These are phyloP conservation scores for Dalbergia cultrata DNA, from an alignment of 306 rosid species.

Conservation along the genomic window DNA sequence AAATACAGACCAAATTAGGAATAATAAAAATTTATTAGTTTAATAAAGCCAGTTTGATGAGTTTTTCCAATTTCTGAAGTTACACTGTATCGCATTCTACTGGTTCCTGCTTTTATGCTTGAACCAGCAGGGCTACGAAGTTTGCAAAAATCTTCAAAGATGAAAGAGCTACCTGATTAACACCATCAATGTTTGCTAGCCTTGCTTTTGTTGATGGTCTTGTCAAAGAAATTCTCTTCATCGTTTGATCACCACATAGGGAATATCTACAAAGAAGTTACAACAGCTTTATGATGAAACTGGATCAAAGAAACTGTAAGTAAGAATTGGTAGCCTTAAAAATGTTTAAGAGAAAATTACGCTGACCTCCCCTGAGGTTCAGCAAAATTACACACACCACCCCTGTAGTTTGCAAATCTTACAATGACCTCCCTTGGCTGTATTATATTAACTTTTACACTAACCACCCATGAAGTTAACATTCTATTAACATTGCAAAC, in stretches of 20 bases:
- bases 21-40: conserved; percentile 8
- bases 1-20: conserved; percentile 10
- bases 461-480: no score
- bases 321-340: conserved; percentile 28
- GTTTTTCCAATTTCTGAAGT: conserved; percentile 9
- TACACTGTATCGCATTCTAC: conserved; percentile 17
- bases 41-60: conserved; percentile 35
- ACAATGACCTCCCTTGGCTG: no score
- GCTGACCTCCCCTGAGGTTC: no score
- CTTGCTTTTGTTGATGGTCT: conserved; percentile 94
- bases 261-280: conserved; percentile 70
- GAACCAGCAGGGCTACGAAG: conserved; percentile 22
- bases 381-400: no score
- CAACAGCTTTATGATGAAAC: conserved; percentile 12
- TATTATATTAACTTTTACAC: no score
- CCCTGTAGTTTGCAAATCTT: no score
- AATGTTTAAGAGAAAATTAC: no score
- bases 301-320: conserved; percentile 38
- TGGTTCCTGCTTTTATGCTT: conserved; percentile 13
- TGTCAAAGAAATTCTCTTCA: conserved; percentile 71
- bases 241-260: conserved; percentile 89
- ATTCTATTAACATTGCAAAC: no score
- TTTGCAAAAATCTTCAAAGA: conserved; percentile 31
- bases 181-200: conserved; percentile 89
- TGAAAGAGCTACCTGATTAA: conserved; percentile 77